A percentile compares a stretch with the other conserved stretches of the same genome.
Conservation (phyloP, 1,284 basidiomycete genomes). For the Ganoderma resinaceum region DNA sequence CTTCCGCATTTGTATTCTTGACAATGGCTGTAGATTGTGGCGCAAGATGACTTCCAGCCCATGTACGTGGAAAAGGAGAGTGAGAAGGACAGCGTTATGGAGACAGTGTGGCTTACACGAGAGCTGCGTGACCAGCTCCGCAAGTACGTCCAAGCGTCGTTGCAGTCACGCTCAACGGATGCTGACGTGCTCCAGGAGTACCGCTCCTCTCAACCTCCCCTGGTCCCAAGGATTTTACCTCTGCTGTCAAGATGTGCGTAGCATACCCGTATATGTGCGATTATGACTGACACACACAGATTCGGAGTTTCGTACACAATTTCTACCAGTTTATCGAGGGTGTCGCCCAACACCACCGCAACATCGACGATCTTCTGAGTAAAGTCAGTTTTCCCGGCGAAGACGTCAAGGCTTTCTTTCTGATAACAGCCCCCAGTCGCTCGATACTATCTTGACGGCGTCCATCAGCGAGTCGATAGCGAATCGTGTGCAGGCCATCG, state of each 20-base stretch:
- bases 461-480: slow-evolving; percentile 85
- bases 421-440: slow-evolving; percentile 60
- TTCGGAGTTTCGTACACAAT: slow-evolving; percentile 92
- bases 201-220: slow-evolving; percentile 82
- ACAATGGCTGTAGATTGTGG: slow-evolving; percentile 69
- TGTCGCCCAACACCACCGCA: slow-evolving; percentile 88
- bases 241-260: slow-evolving; percentile 88
- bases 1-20: slow-evolving; percentile 5
- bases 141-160: slow-evolving; percentile 50
- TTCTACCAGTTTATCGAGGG: slow-evolving; percentile 98
- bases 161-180: not conserved
- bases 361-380: slow-evolving; percentile 92
- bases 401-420: not conserved
- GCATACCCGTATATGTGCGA: not conserved
- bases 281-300: slow-evolving; percentile 49
- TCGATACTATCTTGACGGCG: slow-evolving; percentile 86
- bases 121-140: slow-evolving; percentile 69
- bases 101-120: slow-evolving; percentile 86
- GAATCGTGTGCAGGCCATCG: slow-evolving; percentile 72
- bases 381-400: slow-evolving; percentile 60
- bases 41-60: slow-evolving; percentile 90
- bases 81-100: slow-evolving; percentile 82
- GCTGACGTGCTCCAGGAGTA: slow-evolving; percentile 53
- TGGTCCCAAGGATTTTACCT: slow-evolving; percentile 97
- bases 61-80: slow-evolving; percentile 83